These are phyloP conservation scores for Acacia melanoxylon DNA, from an alignment of 306 rosid species.

Conservation along the genomic window DNA sequence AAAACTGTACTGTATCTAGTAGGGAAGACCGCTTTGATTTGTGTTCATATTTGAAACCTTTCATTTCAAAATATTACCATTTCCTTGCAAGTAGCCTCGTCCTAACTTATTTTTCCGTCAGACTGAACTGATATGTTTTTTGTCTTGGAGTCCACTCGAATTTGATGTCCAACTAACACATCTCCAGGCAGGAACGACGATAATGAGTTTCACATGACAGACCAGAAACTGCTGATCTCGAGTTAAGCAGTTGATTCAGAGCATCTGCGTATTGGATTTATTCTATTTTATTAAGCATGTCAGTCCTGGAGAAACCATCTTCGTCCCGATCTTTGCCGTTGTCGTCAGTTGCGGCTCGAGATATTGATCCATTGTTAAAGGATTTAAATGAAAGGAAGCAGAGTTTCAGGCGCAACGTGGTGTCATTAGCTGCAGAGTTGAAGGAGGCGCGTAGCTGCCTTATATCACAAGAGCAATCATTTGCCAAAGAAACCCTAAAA, in stretches of 20 bases:
- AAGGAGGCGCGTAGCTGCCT: constrained; percentile 79
- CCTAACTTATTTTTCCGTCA: neutral
- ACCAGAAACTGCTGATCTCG: constrained; percentile 18
- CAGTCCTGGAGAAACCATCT: constrained; percentile 54
- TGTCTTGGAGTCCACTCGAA: constrained; percentile 29
- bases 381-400: constrained; percentile 88
- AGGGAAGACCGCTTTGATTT: neutral
- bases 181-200: constrained; percentile 46
- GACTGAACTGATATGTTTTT: neutral
- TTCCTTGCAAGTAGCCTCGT: constrained; percentile 23
- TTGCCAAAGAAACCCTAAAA: constrained; percentile 60
- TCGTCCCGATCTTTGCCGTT: constrained; percentile 6
- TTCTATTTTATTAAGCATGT: constrained; percentile 45
- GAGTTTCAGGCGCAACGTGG: constrained; percentile 79
- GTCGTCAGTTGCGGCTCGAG: constrained; percentile 33
- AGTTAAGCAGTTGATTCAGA: constrained; percentile 39
- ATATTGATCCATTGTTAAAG: constrained; percentile 75
- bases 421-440: constrained; percentile 80
- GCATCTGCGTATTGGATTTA: neutral
- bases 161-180: constrained; percentile 48
- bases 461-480: constrained; percentile 72
- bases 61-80: constrained; percentile 27
- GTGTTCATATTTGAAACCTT: neutral
- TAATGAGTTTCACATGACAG: constrained; percentile 35
- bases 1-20: neutral